Evolutionary conservation across 176 grass and related monocot genomes (phyloP).

Genomic region (Lolium perenne): DNA sequence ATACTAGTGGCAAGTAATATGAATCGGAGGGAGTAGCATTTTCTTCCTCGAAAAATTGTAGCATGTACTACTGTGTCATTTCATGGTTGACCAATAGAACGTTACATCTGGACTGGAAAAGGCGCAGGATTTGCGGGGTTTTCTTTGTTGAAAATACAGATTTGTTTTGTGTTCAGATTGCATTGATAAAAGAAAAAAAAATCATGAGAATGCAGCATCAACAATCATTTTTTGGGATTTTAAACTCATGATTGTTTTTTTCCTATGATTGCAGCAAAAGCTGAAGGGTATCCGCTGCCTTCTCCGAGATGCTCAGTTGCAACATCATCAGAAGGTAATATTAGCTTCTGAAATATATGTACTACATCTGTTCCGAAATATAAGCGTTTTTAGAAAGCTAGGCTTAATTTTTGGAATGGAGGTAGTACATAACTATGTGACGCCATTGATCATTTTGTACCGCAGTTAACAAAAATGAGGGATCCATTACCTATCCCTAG

Average conservation of each 20-base stretch:
- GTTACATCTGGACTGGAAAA: not conserved
- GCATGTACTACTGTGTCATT: not conserved
- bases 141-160: not conserved
- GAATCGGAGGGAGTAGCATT: not conserved
- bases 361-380: too few relatives aligned
- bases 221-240: not conserved
- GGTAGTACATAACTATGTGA: not conserved
- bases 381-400: too few relatives aligned
- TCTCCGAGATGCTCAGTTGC: conserved; percentile 83
- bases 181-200: not conserved
- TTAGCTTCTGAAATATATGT: too few relatives aligned
- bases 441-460: not conserved
- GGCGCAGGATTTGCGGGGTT: not conserved
- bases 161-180: not conserved
- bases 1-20: too few relatives aligned
- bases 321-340: conserved; percentile 78
- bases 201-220: not conserved
- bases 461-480: not conserved
- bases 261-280: conserved; percentile 56
- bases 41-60: not conserved
- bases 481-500: too few relatives aligned
- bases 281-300: conserved; percentile 64
- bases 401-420: too few relatives aligned
- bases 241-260: not conserved
- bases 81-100: not conserved